Conservation (phyloP, 2,329 filamentous ascomycete genomes). For the Venturia asperata region DNA sequence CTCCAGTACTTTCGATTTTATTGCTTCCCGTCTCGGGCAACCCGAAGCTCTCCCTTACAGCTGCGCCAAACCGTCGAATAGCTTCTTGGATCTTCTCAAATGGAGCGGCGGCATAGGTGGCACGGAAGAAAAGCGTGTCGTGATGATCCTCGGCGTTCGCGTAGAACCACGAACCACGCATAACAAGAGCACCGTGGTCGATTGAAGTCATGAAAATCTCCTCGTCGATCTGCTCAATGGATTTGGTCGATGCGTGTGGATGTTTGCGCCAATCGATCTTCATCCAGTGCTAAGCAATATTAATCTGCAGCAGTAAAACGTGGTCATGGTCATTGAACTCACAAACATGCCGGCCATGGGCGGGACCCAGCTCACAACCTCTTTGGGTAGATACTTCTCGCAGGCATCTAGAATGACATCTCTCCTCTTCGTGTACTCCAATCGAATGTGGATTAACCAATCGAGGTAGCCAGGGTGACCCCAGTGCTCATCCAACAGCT, state of each 20-base stretch:
- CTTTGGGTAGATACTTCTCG: constrained; percentile 64
- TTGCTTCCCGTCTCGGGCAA: constrained; percentile 26
- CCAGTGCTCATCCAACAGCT: constrained; percentile 89
- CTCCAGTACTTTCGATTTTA: background rate
- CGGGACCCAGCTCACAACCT: constrained; percentile 70
- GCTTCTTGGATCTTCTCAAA: constrained; percentile 44
- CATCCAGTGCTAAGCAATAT: constrained; percentile 57
- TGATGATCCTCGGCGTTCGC: constrained; percentile 57
- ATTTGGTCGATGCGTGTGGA: constrained; percentile 47
- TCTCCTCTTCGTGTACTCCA: constrained; percentile 73
- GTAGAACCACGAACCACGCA: constrained; percentile 84
- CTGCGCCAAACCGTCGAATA: constrained; percentile 60
- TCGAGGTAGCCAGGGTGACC: constrained; percentile 82
- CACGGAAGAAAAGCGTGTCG: constrained; percentile 73
- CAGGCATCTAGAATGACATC: constrained; percentile 73
- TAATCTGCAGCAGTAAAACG: constrained; percentile 10
- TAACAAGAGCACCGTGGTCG: constrained; percentile 69
- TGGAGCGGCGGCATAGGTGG: constrained; percentile 78
- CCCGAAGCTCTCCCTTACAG: constrained; percentile 57
- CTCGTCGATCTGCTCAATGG: constrained; percentile 65
- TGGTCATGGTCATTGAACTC: constrained; percentile 35
- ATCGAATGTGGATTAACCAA: constrained; percentile 78
- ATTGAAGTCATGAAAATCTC: constrained; percentile 76
- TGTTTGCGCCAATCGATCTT: constrained; percentile 60
- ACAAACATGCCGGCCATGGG: constrained; percentile 94